phyloP scores from a whole-genome alignment of 441 rosid species.

The Jatropha podagrica region DNA sequence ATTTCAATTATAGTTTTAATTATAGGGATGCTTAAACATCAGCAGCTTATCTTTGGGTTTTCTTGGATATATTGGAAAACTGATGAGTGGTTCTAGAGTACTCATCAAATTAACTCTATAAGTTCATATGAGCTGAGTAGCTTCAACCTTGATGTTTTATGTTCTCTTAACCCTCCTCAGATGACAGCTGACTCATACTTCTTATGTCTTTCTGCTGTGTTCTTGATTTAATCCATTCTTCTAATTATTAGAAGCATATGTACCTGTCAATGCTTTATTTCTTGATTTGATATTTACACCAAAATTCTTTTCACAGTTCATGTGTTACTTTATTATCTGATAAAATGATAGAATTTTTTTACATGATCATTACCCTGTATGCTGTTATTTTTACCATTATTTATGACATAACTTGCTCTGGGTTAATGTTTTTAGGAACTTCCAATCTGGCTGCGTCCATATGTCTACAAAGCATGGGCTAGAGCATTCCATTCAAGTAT shows the following conservation, averaged over 20 bases:
- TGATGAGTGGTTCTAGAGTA: neutral
- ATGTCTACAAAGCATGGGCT: constrained; percentile 86
- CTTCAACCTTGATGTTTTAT: neutral
- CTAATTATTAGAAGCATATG: neutral
- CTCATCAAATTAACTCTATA: neutral
- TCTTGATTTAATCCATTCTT: neutral
- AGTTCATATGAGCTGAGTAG: neutral
- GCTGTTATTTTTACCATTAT: neutral
- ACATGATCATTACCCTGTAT: neutral
- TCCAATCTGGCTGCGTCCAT: constrained; percentile 84
- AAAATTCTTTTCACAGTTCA: constrained; percentile 9
- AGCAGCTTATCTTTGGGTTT: neutral
- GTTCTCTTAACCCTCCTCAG: neutral
- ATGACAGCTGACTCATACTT: neutral
- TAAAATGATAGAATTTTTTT: neutral
- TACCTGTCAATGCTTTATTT: neutral
- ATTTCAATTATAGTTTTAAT: too few species aligned
- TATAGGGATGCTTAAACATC: too few species aligned
- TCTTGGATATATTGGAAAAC: neutral
- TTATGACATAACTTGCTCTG: constrained; percentile 20
- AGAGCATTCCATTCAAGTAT: constrained; percentile 94
- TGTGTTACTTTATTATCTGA: neutral
- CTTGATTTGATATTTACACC: neutral
- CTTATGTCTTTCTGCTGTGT: neutral
- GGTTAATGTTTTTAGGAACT: constrained; percentile 55